A percentile compares a stretch with the other conserved stretches of the same genome.
These are phyloP conservation scores for Podospora bellae-mahoneyi DNA, from an alignment of 495 filamentous ascomycete species.

Conservation along the genomic window DNA sequence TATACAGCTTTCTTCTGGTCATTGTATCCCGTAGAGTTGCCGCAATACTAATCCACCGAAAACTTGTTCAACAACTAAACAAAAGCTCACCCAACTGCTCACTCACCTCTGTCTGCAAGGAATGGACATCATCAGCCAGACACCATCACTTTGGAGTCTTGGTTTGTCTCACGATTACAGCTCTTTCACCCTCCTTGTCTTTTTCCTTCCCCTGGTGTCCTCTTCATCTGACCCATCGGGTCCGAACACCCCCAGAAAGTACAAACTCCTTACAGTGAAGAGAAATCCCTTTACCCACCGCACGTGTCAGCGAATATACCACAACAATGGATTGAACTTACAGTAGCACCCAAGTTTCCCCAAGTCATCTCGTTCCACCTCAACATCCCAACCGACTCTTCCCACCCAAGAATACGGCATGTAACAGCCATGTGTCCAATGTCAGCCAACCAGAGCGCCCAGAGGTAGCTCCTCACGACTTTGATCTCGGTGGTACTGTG, in stretches of 20 bases:
- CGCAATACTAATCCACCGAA: no score
- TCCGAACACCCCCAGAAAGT: background rate
- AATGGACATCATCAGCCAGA: no score
- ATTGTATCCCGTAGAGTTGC: no score
- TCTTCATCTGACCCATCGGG: background rate
- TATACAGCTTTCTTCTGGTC: no score
- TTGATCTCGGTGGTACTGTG: slow-evolving; percentile 60
- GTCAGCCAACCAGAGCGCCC: slow-evolving; percentile 63
- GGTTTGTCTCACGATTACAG: background rate
- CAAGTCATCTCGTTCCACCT: slow-evolving; percentile 68
- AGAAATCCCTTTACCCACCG: background rate
- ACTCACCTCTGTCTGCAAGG: no score
- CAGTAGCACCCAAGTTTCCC: slow-evolving; percentile 69
- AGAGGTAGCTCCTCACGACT: slow-evolving; percentile 64
- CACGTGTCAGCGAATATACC: background rate
- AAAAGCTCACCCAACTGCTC: no score
- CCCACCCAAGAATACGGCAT: slow-evolving; percentile 54
- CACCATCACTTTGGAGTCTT: no score
- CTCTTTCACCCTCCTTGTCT: background rate
- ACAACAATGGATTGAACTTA: slow-evolving; percentile 22
- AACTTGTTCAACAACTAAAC: no score
- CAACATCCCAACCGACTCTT: slow-evolving; percentile 49
- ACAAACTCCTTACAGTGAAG: background rate
- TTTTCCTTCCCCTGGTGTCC: background rate
- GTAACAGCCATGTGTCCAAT: slow-evolving; percentile 67